A percentile compares a stretch with the other conserved stretches of the same genome.
These are phyloP conservation scores for Fusarium nurragi DNA, from an alignment of 2,329 filamentous ascomycete genomes.

Conservation along the genomic window DNA sequence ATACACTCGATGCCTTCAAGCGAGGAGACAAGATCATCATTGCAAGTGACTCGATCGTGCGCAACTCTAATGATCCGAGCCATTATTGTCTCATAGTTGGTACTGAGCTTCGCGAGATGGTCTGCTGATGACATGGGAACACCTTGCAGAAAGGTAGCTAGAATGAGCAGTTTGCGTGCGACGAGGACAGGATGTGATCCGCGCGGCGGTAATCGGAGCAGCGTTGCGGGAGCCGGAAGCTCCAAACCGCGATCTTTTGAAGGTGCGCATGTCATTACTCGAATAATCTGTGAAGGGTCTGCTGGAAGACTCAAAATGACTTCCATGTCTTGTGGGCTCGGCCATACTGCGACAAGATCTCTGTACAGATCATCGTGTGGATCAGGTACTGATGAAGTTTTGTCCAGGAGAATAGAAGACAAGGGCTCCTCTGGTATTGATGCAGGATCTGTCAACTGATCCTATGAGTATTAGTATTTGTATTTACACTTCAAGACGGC, in stretches of 20 bases:
- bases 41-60: constrained; percentile 53
- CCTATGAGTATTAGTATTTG: background rate
- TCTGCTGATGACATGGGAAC: constrained; percentile 20
- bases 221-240: constrained; percentile 37
- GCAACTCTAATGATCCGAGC: constrained; percentile 43
- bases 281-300: constrained; percentile 47
- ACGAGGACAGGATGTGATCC: constrained; percentile 53
- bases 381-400: background rate
- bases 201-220: constrained; percentile 43
- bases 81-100: constrained; percentile 36
- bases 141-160: constrained; percentile 52
- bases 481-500: rapidly evolving
- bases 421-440: background rate
- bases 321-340: constrained; percentile 50
- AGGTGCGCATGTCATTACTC: constrained; percentile 48
- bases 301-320: constrained; percentile 48
- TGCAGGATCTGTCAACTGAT: background rate
- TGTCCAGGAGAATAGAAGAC: background rate
- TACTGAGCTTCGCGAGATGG: constrained; percentile 16
- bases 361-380: constrained; percentile 42
- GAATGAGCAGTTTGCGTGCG: constrained; percentile 52
- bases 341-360: constrained; percentile 52
- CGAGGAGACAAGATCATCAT: constrained; percentile 57
- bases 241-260: constrained; percentile 21
- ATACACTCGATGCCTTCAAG: constrained; percentile 61